phyloP scores from a whole-genome alignment of 352 stramenopile species.

The Elongisporangium prolatum region DNA sequence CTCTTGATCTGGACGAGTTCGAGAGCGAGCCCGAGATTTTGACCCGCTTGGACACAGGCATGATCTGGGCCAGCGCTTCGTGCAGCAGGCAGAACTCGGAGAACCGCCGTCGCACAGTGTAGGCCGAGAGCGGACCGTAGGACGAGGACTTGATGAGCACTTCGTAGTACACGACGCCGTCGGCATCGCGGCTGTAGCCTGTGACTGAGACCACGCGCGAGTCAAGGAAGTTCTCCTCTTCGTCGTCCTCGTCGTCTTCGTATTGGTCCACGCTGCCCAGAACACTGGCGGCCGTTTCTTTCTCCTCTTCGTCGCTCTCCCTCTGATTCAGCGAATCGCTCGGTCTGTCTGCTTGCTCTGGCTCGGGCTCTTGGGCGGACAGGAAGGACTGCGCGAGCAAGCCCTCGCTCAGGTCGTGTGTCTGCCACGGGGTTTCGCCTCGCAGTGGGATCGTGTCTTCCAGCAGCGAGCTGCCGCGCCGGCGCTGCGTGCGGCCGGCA shows the following conservation, averaged over 20 bases:
- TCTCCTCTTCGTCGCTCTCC: conserved; percentile 5
- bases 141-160: conserved; percentile 60
- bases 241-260: conserved; percentile 19
- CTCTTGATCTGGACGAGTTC: neutral
- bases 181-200: conserved; percentile 66
- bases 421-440: neutral
- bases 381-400: neutral
- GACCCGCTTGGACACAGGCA: conserved; percentile 25
- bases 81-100: conserved; percentile 70
- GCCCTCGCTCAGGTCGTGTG: neutral
- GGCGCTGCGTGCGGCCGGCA: conserved; percentile 15
- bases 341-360: conserved; percentile 8
- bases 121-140: conserved; percentile 66
- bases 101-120: conserved; percentile 75
- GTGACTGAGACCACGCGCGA: conserved; percentile 58
- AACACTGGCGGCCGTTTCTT: neutral
- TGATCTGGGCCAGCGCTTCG: conserved; percentile 40
- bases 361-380: conserved; percentile 5
- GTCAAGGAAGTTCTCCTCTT: conserved; percentile 75
- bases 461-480: conserved; percentile 29
- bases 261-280: conserved; percentile 1
- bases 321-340: conserved; percentile 2
- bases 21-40: conserved; percentile 2
- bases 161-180: conserved; percentile 78
- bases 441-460: conserved; percentile 14